Conservation (phyloP, 192 early-diverging fungal species). For the Coemansia umbellata region DNA sequence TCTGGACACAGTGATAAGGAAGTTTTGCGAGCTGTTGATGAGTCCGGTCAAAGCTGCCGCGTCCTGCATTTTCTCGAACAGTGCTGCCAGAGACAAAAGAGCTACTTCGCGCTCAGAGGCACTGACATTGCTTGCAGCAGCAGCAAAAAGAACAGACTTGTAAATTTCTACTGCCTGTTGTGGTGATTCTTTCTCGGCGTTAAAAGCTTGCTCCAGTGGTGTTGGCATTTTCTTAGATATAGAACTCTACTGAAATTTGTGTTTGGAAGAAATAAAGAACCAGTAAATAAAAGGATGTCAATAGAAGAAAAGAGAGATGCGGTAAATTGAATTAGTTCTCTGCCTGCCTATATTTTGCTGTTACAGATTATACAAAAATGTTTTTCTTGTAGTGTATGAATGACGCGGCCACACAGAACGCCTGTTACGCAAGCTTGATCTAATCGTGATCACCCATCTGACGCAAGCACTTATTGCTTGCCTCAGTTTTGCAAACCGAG, state of each 20-base stretch:
- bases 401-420: conserved; percentile 23
- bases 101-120: conserved; percentile 24
- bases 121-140: conserved; percentile 4
- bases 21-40: conserved; percentile 72
- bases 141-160: conserved; percentile 38
- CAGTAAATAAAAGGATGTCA: too few relatives aligned
- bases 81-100: conserved; percentile 36
- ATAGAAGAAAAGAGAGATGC: too few relatives aligned
- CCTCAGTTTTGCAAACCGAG: too few relatives aligned
- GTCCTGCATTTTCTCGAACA: conserved; percentile 52
- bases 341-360: too few relatives aligned
- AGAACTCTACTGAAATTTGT: too few relatives aligned
- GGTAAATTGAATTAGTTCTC: too few relatives aligned
- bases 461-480: conserved; percentile 11
- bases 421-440: too few relatives aligned
- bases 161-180: conserved; percentile 43
- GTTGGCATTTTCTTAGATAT: conserved; percentile 22
- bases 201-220: conserved; percentile 27
- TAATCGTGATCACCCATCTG: conserved; percentile 13
- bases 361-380: too few relatives aligned
- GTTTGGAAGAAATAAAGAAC: too few relatives aligned
- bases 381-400: not conserved
- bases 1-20: conserved; percentile 83
- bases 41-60: conserved; percentile 74
- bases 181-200: conserved; percentile 33